Percentiles rank a stretch among this genome's conserved stretches.
Evolutionary conservation across 1,139 yeast species (phyloP).

Genomic region (Protomyces pachydermus): DNA sequence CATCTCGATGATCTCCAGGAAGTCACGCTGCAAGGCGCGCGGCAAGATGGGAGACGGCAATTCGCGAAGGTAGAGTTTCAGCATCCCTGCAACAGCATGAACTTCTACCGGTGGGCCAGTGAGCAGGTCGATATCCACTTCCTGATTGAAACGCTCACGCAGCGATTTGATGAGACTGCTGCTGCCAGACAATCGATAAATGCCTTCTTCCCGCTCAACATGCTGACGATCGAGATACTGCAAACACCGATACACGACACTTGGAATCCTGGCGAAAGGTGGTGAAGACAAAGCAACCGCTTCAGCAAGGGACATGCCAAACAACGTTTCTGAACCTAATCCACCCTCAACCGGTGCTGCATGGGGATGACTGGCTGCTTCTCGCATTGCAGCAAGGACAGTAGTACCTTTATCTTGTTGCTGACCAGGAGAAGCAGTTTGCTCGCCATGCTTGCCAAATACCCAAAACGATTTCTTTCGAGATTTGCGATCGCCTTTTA

Average conservation of each 20-base stretch:
- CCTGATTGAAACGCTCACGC: slow-evolving; percentile 56
- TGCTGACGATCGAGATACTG: slow-evolving; percentile 62
- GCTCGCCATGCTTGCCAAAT: slow-evolving; percentile 21
- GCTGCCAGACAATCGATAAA: slow-evolving; percentile 86
- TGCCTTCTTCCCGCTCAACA: slow-evolving; percentile 82
- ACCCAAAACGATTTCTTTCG: slow-evolving; percentile 29
- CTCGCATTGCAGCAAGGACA: slow-evolving; percentile 14
- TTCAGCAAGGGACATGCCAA: slow-evolving; percentile 60
- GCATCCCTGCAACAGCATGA: slow-evolving; percentile 72
- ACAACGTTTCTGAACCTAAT: slow-evolving; percentile 40
- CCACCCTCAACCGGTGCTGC: background rate
- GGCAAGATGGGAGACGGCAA: slow-evolving; percentile 65
- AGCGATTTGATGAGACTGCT: slow-evolving; percentile 69
- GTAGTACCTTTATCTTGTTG: background rate
- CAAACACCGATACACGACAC: slow-evolving; percentile 70
- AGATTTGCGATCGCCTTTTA: background rate
- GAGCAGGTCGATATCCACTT: slow-evolving; percentile 65
- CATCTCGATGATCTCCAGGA: slow-evolving; percentile 37
- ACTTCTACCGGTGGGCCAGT: slow-evolving; percentile 36
- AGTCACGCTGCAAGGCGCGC: slow-evolving; percentile 44
- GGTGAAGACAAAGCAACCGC: slow-evolving; percentile 47
- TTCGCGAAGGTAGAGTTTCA: slow-evolving; percentile 69
- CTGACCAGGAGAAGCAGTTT: background rate
- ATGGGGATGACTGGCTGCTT: slow-evolving; percentile 5
- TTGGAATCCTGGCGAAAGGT: slow-evolving; percentile 51